These are phyloP conservation scores for Pestalotiopsis sp. DNA, from an alignment of 2,329 filamentous ascomycete species.

Conservation along the genomic window DNA sequence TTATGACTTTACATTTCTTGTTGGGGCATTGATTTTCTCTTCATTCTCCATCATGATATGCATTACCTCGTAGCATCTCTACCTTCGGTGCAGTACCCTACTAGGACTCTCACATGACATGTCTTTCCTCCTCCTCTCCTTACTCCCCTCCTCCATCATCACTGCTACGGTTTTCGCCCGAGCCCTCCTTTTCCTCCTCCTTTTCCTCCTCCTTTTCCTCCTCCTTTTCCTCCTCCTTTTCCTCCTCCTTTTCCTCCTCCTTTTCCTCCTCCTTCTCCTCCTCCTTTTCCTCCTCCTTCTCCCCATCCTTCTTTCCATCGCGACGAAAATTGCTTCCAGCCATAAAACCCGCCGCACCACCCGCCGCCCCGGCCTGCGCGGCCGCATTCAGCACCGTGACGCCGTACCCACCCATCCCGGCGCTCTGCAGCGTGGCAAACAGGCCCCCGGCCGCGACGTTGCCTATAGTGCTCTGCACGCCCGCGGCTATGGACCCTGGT, in stretches of 20 bases:
- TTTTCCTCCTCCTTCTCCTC: background rate
- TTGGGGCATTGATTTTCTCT: too few relatives aligned
- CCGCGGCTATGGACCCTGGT: slow-evolving; percentile 27
- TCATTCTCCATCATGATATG: too few relatives aligned
- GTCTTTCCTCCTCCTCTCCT: too few relatives aligned
- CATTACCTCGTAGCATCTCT: too few relatives aligned
- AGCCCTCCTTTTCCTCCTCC: background rate
- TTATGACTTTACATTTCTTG: too few relatives aligned
- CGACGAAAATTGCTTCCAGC: too few relatives aligned
- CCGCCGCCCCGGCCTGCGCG: background rate
- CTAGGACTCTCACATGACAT: too few relatives aligned
- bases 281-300: background rate
- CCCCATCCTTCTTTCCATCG: background rate
- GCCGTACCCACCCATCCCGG: slow-evolving; percentile 26
- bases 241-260: background rate
- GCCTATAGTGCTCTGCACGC: slow-evolving; percentile 29
- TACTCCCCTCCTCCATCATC: too few relatives aligned
- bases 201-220: background rate
- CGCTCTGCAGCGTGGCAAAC: slow-evolving; percentile 36
- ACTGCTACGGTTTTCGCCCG: background rate
- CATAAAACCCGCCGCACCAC: background rate
- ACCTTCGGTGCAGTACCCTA: too few relatives aligned
- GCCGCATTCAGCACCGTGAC: background rate
- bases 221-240: background rate
- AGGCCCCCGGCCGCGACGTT: slow-evolving; percentile 24